Evolutionary conservation across 164 flowering plant species (phyloP).

Genomic region (Magnolia kwangsiensis): DNA sequence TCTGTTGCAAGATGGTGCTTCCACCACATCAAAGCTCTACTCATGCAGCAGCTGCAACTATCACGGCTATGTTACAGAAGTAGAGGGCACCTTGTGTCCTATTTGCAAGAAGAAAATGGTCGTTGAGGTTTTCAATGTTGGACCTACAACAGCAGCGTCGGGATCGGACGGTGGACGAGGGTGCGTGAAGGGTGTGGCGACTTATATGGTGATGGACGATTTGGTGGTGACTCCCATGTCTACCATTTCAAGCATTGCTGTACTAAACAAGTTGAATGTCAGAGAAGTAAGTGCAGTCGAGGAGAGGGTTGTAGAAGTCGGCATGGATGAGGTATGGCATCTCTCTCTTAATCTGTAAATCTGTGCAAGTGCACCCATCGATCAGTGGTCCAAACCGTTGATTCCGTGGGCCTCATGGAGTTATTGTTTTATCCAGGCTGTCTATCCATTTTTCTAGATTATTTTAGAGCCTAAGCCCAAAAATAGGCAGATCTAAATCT

Average conservation of each 20-base stretch:
- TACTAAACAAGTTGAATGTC: constrained; percentile 29
- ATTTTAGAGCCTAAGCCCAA: no score
- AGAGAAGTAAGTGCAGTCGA: constrained; percentile 21
- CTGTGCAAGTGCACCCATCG: background rate
- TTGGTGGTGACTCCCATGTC: constrained; percentile 43
- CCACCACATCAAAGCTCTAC: no score
- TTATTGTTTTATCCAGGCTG: no score
- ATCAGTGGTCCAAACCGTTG: background rate
- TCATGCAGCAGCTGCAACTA: background rate
- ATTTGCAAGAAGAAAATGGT: background rate
- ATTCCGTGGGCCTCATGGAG: no score
- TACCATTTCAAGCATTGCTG: constrained; percentile 26
- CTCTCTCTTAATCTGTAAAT: background rate
- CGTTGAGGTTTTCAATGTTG: no score
- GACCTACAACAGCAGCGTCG: background rate
- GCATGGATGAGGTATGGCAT: constrained; percentile 25
- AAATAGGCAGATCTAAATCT: no score
- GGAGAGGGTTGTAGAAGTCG: constrained; percentile 23
- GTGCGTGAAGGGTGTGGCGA: constrained; percentile 35
- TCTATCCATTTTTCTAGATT: no score
- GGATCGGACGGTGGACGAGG: constrained; percentile 10
- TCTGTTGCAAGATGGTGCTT: background rate
- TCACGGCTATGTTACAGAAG: background rate
- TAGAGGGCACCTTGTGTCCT: background rate
- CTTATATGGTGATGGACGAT: constrained; percentile 48